These are phyloP conservation scores for Streptanthus diversifolius DNA, from an alignment of 345 rosid genomes.

Conservation along the genomic window DNA sequence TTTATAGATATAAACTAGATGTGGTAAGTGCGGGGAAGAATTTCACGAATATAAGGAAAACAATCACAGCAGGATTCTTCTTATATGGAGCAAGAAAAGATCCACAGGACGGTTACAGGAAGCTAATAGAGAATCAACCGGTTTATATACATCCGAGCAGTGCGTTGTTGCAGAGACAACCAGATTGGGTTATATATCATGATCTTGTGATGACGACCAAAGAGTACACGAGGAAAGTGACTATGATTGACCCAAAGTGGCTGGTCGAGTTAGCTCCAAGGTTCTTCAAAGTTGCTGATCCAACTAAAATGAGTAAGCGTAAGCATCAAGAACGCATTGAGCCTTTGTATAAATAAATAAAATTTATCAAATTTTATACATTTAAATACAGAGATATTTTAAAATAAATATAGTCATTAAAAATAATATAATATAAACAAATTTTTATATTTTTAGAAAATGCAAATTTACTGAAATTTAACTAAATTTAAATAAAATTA, in stretches of 20 bases:
- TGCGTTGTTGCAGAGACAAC: slow-evolving; percentile 87
- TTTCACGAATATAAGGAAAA: slow-evolving; percentile 71
- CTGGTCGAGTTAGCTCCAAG: slow-evolving; percentile 86
- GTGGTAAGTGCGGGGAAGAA: slow-evolving; percentile 79
- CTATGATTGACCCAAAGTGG: slow-evolving; percentile 87
- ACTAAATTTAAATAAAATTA: no score
- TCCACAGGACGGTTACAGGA: slow-evolving; percentile 84
- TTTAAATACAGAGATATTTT: no score
- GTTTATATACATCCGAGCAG: slow-evolving; percentile 91
- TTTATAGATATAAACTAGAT: slow-evolving; percentile 70
- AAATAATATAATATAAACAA: no score
- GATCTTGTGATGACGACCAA: slow-evolving; percentile 93
- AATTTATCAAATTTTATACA: no score
- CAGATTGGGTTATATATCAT: slow-evolving; percentile 93
- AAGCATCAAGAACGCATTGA: slow-evolving; percentile 85
- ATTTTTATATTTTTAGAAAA: no score
- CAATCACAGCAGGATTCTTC: slow-evolving; percentile 88
- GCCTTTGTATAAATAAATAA: slow-evolving; percentile 78
- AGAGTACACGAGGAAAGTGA: slow-evolving; percentile 91
- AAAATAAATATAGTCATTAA: no score
- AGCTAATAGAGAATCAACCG: slow-evolving; percentile 78
- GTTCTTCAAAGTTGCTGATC: slow-evolving; percentile 82
- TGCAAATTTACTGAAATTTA: no score
- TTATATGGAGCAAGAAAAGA: slow-evolving; percentile 82
- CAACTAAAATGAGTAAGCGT: slow-evolving; percentile 85